Evolutionary conservation across 2,329 filamentous ascomycete species (phyloP).

Genomic region (Hymenoscyphus infarciens): DNA sequence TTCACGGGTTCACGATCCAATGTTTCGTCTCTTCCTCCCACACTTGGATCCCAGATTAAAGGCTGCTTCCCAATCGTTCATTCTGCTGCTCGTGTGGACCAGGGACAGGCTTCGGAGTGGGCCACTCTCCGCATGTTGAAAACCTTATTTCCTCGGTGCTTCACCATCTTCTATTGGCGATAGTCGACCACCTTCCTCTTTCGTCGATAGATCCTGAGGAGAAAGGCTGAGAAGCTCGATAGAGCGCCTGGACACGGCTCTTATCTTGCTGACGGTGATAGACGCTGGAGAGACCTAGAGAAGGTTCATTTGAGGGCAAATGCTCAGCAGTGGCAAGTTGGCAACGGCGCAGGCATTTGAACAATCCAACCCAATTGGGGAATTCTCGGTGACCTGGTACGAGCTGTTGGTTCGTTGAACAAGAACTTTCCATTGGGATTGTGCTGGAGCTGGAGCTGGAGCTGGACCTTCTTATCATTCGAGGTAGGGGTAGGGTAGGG

Average conservation of each 20-base stretch:
- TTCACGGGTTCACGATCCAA: background rate
- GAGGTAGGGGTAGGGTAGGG: too few relatives aligned
- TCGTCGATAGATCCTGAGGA: background rate
- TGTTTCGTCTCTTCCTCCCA: background rate
- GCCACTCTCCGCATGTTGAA: constrained; percentile 10
- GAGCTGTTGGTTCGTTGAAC: too few relatives aligned
- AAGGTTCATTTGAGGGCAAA: too few relatives aligned
- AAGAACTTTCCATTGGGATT: too few relatives aligned
- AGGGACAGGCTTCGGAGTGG: background rate
- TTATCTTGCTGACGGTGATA: background rate
- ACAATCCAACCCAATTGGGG: too few relatives aligned
- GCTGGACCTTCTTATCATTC: too few relatives aligned
- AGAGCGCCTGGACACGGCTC: background rate
- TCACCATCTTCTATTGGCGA: too few relatives aligned
- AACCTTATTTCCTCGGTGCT: background rate
- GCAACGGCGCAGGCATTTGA: too few relatives aligned
- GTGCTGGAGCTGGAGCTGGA: too few relatives aligned
- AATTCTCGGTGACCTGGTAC: too few relatives aligned
- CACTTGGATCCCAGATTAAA: too few relatives aligned
- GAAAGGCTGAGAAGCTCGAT: constrained; percentile 6
- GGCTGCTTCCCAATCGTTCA: background rate
- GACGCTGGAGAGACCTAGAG: background rate
- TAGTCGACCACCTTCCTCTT: constrained; percentile 6
- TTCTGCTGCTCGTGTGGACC: background rate
- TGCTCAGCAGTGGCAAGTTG: too few relatives aligned